phyloP scores from a whole-genome alignment of 106 monocot genomes.

The Platanthera guangdongensis region DNA sequence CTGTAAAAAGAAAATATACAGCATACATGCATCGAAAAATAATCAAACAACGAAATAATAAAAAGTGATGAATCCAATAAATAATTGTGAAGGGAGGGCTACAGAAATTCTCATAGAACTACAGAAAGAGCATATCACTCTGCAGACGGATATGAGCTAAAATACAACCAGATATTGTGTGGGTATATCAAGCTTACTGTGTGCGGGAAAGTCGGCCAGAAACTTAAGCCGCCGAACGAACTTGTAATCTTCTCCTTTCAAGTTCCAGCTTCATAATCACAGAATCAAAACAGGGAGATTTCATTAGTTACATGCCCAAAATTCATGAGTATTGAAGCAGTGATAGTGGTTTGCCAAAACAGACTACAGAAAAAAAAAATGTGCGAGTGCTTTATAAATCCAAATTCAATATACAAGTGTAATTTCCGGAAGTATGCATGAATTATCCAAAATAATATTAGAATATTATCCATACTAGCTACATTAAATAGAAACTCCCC shows the following conservation, averaged over 20 bases:
- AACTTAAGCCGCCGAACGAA: conserved; percentile 24
- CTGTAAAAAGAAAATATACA: neutral
- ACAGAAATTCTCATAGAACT: neutral
- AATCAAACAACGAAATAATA: neutral
- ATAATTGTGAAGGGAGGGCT: neutral
- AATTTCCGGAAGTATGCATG: neutral
- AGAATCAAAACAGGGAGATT: neutral
- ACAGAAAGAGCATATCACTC: neutral
- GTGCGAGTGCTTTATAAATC: neutral
- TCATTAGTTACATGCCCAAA: neutral
- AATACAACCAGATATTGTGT: neutral
- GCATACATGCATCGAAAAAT: neutral
- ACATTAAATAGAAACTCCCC: too few relatives aligned
- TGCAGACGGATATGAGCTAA: neutral
- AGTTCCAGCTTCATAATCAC: conserved; percentile 50
- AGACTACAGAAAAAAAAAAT: neutral
- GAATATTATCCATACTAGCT: too few relatives aligned
- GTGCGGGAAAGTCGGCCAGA: neutral
- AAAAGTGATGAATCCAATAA: neutral
- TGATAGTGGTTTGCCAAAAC: neutral
- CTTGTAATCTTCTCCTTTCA: conserved; percentile 79
- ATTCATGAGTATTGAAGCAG: neutral
- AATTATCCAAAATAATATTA: too few relatives aligned
- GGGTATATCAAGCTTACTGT: neutral
- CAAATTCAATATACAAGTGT: neutral